phyloP scores from a whole-genome alignment of 371 early-diverging fungal species.

The Apophysomyces sp. region DNA sequence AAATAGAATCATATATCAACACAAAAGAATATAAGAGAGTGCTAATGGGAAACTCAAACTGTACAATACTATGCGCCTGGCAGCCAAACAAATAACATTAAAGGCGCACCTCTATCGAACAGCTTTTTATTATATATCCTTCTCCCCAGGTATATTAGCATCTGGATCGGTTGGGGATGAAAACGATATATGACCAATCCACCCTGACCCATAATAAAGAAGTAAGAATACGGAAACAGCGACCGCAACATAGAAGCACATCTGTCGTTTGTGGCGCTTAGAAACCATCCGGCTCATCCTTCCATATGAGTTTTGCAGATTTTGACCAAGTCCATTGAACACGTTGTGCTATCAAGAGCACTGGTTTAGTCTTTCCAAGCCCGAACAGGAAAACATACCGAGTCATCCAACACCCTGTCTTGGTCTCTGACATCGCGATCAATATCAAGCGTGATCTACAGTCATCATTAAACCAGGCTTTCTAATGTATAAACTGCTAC shows the following conservation, averaged over 20 bases:
- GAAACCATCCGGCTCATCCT: constrained; percentile 46
- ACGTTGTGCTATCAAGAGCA: constrained; percentile 23
- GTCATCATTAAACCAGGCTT: not conserved
- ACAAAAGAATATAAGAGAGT: not conserved
- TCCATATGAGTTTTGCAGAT: constrained; percentile 30
- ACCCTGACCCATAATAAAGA: constrained; percentile 30
- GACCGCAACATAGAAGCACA: constrained; percentile 36
- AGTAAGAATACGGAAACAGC: constrained; percentile 28
- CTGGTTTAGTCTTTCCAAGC: not conserved
- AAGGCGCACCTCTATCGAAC: too few species aligned
- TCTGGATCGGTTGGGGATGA: constrained; percentile 1
- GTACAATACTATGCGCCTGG: too few species aligned
- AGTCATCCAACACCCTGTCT: constrained; percentile 38
- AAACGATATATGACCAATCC: constrained; percentile 5
- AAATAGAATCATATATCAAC: too few species aligned
- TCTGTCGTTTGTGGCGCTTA: constrained; percentile 43
- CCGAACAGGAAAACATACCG: constrained; percentile 19
- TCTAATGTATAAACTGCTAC: constrained; percentile 14
- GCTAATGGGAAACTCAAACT: too few species aligned
- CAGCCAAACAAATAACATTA: too few species aligned
- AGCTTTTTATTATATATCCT: not conserved
- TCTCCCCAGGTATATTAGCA: not conserved
- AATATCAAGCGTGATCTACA: constrained; percentile 47
- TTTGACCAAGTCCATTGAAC: constrained; percentile 36
- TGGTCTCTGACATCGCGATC: constrained; percentile 45